Base-by-base conservation (phyloP, 2,329 filamentous ascomycete genomes). In the Hymenoscyphus occultus region DNA sequence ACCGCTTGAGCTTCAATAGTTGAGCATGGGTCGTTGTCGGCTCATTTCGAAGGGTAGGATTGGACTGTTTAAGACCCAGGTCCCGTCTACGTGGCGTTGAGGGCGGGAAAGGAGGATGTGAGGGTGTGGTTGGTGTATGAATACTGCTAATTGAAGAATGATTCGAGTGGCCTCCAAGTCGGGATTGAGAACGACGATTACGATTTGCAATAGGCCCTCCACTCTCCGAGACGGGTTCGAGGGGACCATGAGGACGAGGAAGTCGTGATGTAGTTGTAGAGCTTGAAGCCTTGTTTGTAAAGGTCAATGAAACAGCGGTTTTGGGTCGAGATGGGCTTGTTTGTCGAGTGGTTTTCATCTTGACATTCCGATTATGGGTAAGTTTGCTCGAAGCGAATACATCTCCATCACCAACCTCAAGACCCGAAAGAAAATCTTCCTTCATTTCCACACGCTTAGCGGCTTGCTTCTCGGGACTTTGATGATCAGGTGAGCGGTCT, bases 151-250 rank as follows among this genome's bases (percentile, higher is more conserved):
- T 78, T 19, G 90, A 92, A 13, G 88, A 88, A 71, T 92, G 88
- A 16, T 87, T 79, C 12, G 87, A 86, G 75, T 93, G 90, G 7
- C 86, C 86, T 13, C 86, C 86, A 35, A 91, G 75, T 64, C 90
- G 84, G 2, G 89, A 91, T 66, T 86, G 85, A 54, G 90, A 86
- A 69, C 87, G 82, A 64, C 86, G 84, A 69, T 82, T 82, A 16
- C 80, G 79, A 66, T 83, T 85, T 54, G 82, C 80, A 59, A 90
- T 84, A 22, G 91, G 86, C 3, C 88, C 92, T 60, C 93, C 93
- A 69, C 88, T 93, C 78, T 98, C 94, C 48, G 92, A 96, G 5
- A 98, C 93, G 28, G 94, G 93, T 74, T 96, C 94, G n/a, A 98
- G 83, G 19, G 90, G 89, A 42, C 78, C 78, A 63, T 89, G 82